Evolutionary conservation across 805 yeast species (phyloP), one percentile per base, ranked within the genome.

Genomic region (Monosporozyma solicola): DNA sequence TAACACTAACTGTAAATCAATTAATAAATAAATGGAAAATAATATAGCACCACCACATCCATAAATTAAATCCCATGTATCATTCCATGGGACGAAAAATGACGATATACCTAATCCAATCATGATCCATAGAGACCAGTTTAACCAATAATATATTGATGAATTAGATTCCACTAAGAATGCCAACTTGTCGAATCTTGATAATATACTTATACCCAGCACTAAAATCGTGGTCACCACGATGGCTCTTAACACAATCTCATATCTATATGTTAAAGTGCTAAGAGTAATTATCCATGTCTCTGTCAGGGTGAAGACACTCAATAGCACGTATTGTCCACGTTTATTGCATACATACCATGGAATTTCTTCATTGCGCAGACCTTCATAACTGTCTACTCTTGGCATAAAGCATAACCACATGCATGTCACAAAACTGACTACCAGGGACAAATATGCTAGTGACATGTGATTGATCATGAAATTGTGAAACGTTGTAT

Each of bases 1-100:
- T 81, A 89, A 77, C 53, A 89, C 80, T 59, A 80, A 66, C 68
- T 89, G 96, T 22, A 96, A 89, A 67, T 89, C 97, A 47, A 87
- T 80, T 50, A 89, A 69, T 54, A 90, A 77, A 64, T 84, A 88
- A 4, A 82, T 79, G 13, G 84, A 74, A 69, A 89, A 89, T 2
- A 89, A 69, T 44, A 84, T 61, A 4, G 95, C 94, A 25, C 94
- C 95, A 46, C 84, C 64, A 56, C 82, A 80, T 33, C 90, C 80
- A 71, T 85, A 88, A 3, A 82, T 69, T 57, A 85, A 66, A 60
- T 86, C 90, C 48, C 79, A 68, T n/a, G 75, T 72, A n/a, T 77
- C 67, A 68, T 76, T 75, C 39, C 87, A 77, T 25, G 39, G 35
- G 56, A 88, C 78, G 68, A 89, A 85, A 58, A 79, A 69, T n/a